A percentile compares a stretch with the other conserved stretches of the same genome.
Conservation (phyloP, 257 asterid species). For the Ilex asprella region DNA sequence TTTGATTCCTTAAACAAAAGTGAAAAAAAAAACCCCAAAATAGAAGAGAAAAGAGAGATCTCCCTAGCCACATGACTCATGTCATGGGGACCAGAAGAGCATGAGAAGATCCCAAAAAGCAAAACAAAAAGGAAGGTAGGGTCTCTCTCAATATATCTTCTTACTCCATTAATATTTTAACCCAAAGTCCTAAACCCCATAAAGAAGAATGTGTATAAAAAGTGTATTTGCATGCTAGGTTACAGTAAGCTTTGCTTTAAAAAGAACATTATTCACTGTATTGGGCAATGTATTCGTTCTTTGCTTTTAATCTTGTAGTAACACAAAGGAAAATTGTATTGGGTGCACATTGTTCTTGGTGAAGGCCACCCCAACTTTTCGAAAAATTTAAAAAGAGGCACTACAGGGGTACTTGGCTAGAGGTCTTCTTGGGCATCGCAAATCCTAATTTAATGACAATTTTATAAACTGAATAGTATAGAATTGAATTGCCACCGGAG, state of each 20-base stretch:
- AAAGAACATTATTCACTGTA: conserved; percentile 8
- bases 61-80: conserved; percentile 22
- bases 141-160: conserved; percentile 6
- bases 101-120: conserved; percentile 21
- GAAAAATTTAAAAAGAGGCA: conserved; percentile 1
- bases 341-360: conserved; percentile 15
- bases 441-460: no score
- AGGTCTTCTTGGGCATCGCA: no score
- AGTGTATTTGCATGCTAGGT: conserved; percentile 18
- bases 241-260: conserved; percentile 19
- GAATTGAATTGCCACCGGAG: no score
- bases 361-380: conserved; percentile 15
- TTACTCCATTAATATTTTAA: conserved; percentile 4
- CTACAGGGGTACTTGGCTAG: no score
- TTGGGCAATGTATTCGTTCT: conserved; percentile 27
- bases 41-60: conserved; percentile 3
- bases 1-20: conserved; percentile 6
- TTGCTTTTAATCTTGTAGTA: conserved; percentile 16
- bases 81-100: conserved; percentile 18
- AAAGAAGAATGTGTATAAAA: conserved; percentile 7
- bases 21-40: neutral
- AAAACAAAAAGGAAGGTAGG: neutral
- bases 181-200: conserved; percentile 15
- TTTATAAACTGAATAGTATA: no score
- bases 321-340: conserved; percentile 16